Base-by-base conservation (phyloP, 306 rosid genomes). In the Prunus kanzakura region DNA sequence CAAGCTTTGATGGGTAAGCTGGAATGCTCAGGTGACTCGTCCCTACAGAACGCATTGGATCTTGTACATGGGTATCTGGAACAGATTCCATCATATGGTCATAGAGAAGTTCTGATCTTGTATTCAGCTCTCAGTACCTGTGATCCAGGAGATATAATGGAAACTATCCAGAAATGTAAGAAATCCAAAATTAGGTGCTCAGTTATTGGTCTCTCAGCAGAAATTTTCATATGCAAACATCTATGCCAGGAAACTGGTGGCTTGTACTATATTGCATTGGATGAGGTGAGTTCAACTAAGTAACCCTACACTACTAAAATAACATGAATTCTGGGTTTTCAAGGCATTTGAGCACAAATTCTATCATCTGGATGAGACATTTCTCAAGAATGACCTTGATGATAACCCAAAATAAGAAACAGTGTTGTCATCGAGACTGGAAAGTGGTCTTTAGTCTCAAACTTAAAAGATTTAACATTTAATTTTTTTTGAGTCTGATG, bases 221-320 rank as follows among this genome's bases (percentile, higher is more conserved):
- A 94, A 85, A 86, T 90, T 84, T 94, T 86, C 82, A 77, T 94
- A 76, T 94, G 98, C 91, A 94, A 86, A 82, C 89, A 92, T 88
- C 89, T 94, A 67, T 88, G 96, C 84, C 98, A 94, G 69, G 98
- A 92, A 85, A 92, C 96, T 20, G 96, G 98, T 52, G 98, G 98
- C 71, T 84, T 87, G 1, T 94, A 92, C 81, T 81, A 87, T 62
- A 86, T 94, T 50, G 97, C 97, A 29, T 52, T 92, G 80, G 97
- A 94, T 78, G 96, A 94, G 98, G 97, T 94, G 79, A 85, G 94
- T 80, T 76, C 15, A 22, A 71, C 10, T 70, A 69, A 65, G 58
- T 69, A 29, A 11, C 25, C 13, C 27, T 54, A 60, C 9, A 47
- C 18, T 32, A 32, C 38, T 16, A 58, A 74, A 64, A 55, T 56